Evolutionary conservation across 352 stramenopile species (phyloP), one percentile per base, ranked within the genome.

Genomic region (Phytophthora colocasiae): DNA sequence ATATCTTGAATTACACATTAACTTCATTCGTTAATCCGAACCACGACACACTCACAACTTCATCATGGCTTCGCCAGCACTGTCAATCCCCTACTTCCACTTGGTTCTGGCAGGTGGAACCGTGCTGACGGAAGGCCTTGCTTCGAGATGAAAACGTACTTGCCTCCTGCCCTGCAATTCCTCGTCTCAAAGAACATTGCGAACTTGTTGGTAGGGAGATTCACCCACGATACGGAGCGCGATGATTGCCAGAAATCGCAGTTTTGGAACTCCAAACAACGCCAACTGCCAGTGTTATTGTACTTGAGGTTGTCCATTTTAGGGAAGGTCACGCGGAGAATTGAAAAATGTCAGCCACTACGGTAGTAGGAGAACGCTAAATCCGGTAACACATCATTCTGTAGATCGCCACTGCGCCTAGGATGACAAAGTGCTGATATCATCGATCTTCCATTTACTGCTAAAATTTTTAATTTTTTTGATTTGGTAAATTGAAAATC

Each of bases 151-250:
- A 46, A 62, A 4, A 62, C 41, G 31, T 29, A 54, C 9, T 52
- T 53, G 17, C 22, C 41, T 14, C 43, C 19, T 17, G 41, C 8
- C 12, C 43, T 24, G 15, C 54, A 61, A 4, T 36, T 39, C 14
- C 34, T 47, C 14, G 29, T 29, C 55, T 63, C 55, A 24, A 40
- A 63, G 15, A 63, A 61, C 14, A 54, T 46, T 1, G 43, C 55
- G 11, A 63, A 54, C 19, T 55, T 51, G 15, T 47, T 47, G 43
- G 31, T 39, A 9, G 54, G 45, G 8, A 62, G 40, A 17, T 63
- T 48, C 5, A 22, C 17, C 55, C 55, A 63, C 2, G 55, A 63
- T 7, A 63, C 14, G 1, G 29, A 46, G 5, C 24, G 19, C 31
- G 41, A 41, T 12, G 54, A 10, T 36, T 55, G 29, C 55, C 43